phyloP scores from a whole-genome alignment of 768 basidiomycete genomes.

The Lactifluus volemus region DNA sequence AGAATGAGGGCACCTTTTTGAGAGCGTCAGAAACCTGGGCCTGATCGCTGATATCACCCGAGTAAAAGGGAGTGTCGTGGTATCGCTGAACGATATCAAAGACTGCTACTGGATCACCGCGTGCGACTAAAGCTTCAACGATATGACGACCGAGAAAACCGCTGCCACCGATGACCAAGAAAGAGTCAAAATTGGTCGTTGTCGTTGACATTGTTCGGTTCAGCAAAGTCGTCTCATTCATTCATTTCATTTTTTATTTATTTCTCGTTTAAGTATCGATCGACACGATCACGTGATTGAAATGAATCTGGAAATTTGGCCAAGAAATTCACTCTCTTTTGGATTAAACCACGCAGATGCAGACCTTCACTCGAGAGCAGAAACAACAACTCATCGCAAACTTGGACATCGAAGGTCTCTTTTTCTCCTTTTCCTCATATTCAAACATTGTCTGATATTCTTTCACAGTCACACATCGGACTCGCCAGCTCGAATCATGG shows the following conservation, averaged over 20 bases:
- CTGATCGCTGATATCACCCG: conserved; percentile 81
- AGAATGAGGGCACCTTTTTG: conserved; percentile 45
- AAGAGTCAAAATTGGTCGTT: conserved; percentile 41
- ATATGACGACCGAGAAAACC: conserved; percentile 90
- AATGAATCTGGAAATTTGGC: no score
- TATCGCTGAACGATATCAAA: conserved; percentile 92
- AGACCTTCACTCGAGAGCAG: conserved; percentile 51
- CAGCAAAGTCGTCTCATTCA: background rate
- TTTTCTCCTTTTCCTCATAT: background rate
- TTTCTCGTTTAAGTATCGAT: background rate
- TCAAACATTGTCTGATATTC: background rate
- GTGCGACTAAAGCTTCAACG: conserved; percentile 71
- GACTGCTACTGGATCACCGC: conserved; percentile 74
- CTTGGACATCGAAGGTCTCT: conserved; percentile 69
- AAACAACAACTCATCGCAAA: conserved; percentile 69
- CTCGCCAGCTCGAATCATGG: conserved; percentile 66
- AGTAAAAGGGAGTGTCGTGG: conserved; percentile 78
- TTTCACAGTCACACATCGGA: conserved; percentile 58
- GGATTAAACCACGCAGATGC: background rate
- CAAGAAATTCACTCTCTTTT: background rate
- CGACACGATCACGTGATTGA: conserved; percentile 12
- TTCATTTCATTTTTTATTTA: background rate
- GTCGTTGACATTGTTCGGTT: conserved; percentile 3
- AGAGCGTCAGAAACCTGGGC: conserved; percentile 65
- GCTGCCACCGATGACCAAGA: conserved; percentile 90